Conservation (phyloP, 352 stramenopile species). For the Phytophthora crassamura region DNA sequence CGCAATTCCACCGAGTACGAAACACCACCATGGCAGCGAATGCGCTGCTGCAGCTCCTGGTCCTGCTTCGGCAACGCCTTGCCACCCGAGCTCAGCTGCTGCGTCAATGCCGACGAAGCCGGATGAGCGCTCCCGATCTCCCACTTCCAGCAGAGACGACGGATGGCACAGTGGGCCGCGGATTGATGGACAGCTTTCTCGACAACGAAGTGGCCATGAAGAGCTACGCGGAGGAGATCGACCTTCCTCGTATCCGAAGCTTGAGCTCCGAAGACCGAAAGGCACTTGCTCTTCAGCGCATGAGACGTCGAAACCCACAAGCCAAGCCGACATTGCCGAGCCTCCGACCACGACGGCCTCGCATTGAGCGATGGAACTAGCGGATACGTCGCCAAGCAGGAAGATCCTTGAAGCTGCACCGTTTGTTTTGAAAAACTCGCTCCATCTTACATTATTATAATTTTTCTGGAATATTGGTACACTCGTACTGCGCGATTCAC, state of each 20-base stretch:
- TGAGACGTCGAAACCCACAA: background rate
- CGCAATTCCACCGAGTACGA: background rate
- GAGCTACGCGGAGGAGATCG: slow-evolving; percentile 36
- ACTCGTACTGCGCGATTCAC: slow-evolving; percentile 46
- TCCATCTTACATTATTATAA: slow-evolving; percentile 55
- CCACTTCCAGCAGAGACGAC: slow-evolving; percentile 4
- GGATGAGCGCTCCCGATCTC: slow-evolving; percentile 9
- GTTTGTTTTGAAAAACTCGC: slow-evolving; percentile 39
- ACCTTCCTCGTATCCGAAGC: slow-evolving; percentile 35
- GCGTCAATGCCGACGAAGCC: slow-evolving; percentile 14
- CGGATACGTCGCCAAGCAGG: background rate
- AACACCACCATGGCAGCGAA: slow-evolving; percentile 18
- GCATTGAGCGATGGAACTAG: slow-evolving; percentile 20
- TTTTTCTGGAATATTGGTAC: slow-evolving; percentile 48
- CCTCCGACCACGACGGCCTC: slow-evolving; percentile 20
- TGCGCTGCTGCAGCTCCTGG: slow-evolving; percentile 16
- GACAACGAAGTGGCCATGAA: slow-evolving; percentile 45
- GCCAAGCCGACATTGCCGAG: slow-evolving; percentile 18
- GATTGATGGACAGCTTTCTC: slow-evolving; percentile 21
- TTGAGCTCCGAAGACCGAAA: slow-evolving; percentile 36
- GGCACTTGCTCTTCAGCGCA: slow-evolving; percentile 19
- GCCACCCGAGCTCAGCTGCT: slow-evolving; percentile 4
- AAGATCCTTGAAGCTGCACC: background rate
- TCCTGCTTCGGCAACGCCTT: slow-evolving; percentile 15
- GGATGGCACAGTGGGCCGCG: background rate